These are phyloP conservation scores for Flaveria sonorensis DNA, from an alignment of 129 eudicot genomes.

Conservation along the genomic window DNA sequence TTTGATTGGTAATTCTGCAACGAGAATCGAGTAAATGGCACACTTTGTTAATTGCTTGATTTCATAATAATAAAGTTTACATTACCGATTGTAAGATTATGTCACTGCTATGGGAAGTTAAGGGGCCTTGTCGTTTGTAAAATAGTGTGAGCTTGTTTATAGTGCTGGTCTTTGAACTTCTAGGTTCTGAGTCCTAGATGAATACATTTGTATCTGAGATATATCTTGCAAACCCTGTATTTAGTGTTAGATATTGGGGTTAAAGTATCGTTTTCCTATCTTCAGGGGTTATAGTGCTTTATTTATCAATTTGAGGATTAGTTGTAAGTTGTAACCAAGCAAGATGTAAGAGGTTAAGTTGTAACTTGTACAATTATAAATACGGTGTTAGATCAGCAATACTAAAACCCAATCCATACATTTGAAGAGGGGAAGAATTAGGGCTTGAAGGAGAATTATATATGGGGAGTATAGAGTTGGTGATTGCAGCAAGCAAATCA, in stretches of 20 bases:
- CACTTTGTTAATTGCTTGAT: too few species aligned
- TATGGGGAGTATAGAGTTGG: not conserved
- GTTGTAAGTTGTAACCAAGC: not conserved
- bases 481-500: not conserved
- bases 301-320: conserved; percentile 13
- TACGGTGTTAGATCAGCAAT: not conserved
- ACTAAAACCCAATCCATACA: conserved; percentile 7
- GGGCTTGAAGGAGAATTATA: conserved; percentile 4
- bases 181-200: not conserved
- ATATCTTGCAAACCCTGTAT: not conserved
- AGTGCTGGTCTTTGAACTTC: not conserved
- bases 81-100: not conserved
- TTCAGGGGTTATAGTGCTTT: conserved; percentile 19
- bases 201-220: not conserved
- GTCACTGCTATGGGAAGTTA: conserved; percentile 11
- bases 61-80: too few species aligned
- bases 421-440: conserved; percentile 10
- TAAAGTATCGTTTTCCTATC: not conserved
- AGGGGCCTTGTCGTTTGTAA: not conserved
- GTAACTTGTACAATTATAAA: conserved; percentile 24
- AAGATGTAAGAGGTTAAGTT: conserved; percentile 14
- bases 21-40: too few species aligned
- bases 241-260: conserved; percentile 11
- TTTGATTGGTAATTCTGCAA: not conserved
- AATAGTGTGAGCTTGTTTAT: not conserved